Evolutionary conservation across 345 rosid species (phyloP), one percentile per base, ranked within the genome.

Genomic region (Punica granatum): DNA sequence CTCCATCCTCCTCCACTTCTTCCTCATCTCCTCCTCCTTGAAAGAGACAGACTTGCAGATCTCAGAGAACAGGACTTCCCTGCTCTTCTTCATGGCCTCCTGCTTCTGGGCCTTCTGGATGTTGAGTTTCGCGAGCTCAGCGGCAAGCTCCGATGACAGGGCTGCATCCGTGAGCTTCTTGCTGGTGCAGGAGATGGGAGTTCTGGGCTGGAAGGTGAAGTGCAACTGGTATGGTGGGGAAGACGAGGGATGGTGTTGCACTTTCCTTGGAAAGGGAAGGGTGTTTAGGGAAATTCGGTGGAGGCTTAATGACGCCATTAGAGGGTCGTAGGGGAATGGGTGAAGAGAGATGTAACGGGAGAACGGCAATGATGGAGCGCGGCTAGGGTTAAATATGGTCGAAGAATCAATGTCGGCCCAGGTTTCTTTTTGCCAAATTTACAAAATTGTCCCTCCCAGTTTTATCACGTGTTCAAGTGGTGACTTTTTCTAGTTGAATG

Each of bases 51-150:
- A 72, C 41, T 70, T 63, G 76, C 93, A 87, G 12, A 90, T 66
- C 87, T 90, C 94, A 6, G 67, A 39, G 85, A 88, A 88, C 16
- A 92, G 75, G 68, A 92, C 62, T 67, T 83, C 86, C 30, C 72
- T 77, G 80, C 93, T 86, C 75, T 84, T 86, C 80, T 73, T 78
- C 95, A 92, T 77, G 69, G 97, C 98, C 63, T 87, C 90, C 53
- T 84, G 75, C 56, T 80, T 84, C 68, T 81, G 89, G 65, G 67
- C 74, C 65, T 72, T 36, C 14, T 78, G 82, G 76, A 84, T 68
- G 60, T 78, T 85, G 30, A 83, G 81, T 74, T 77, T 86, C 31
- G 84, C 84, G 67, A 84, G 80, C 48, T 83, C 82, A 51, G 82
- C 37, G 0, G 92, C 89, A 36, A 92, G 72, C 60, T 82, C 91